phyloP scores from a whole-genome alignment of 2,329 filamentous ascomycete species.

The Zymoseptoria passerinii region DNA sequence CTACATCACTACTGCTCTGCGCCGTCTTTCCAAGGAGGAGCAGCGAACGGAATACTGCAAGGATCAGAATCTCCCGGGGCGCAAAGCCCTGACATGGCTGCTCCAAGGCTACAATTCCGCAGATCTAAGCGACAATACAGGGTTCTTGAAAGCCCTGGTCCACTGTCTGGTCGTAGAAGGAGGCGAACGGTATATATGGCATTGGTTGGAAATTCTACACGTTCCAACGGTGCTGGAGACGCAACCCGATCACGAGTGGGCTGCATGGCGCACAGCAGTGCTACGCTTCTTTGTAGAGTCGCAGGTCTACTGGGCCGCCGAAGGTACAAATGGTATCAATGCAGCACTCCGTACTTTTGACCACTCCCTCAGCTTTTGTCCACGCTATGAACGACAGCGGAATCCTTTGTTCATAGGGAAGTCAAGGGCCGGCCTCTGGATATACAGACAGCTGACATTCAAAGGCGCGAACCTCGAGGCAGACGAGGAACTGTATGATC shows the following conservation, averaged over 20 bases:
- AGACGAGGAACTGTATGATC: no score
- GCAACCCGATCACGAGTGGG: neutral
- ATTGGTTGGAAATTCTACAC: neutral
- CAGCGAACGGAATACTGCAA: neutral
- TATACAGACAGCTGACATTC: no score
- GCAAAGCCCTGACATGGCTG: neutral
- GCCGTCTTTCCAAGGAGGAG: neutral
- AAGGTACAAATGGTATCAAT: neutral
- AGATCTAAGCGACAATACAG: neutral
- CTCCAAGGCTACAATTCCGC: neutral
- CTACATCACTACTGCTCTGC: neutral
- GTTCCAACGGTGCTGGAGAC: neutral
- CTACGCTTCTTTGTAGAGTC: neutral
- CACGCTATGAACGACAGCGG: no score
- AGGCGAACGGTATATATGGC: neutral
- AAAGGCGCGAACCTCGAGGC: no score
- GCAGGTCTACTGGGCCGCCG: neutral
- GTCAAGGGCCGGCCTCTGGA: no score
- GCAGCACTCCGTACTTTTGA: neutral
- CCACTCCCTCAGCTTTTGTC: no score
- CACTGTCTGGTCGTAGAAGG: neutral
- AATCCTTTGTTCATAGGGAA: no score
- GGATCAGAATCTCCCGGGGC: neutral
- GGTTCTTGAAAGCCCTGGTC: neutral
- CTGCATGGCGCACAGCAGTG: neutral